A percentile compares a stretch with the other conserved stretches of the same genome.
These are phyloP conservation scores for Stygiomarasmius scandens DNA, from an alignment of 1,284 basidiomycete genomes.

Conservation along the genomic window DNA sequence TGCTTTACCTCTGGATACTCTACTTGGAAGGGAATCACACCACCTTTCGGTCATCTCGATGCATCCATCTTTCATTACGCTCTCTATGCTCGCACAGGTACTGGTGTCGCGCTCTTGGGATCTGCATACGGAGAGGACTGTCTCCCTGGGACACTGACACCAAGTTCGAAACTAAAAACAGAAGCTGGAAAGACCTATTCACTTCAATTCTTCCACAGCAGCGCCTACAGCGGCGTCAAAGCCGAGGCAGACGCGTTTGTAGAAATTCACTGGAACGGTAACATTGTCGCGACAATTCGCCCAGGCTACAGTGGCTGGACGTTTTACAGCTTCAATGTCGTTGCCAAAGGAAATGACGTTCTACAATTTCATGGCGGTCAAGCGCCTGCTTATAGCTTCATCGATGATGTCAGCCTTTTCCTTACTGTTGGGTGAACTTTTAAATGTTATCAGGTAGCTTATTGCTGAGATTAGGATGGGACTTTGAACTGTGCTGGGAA, in stretches of 20 bases:
- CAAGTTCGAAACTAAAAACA: conserved; percentile 27
- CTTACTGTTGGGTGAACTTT: not conserved
- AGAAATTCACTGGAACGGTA: conserved; percentile 37
- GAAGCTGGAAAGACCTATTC: conserved; percentile 31
- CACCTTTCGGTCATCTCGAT: conserved; percentile 28
- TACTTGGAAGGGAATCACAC: conserved; percentile 33
- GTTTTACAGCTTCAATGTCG: conserved; percentile 31
- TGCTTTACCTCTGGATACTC: conserved; percentile 31
- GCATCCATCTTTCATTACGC: conserved; percentile 37
- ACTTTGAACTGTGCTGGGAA: conserved; percentile 19
- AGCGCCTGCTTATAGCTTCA: conserved; percentile 37
- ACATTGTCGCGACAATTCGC: conserved; percentile 27
- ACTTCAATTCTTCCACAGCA: conserved; percentile 38
- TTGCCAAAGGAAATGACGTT: conserved; percentile 32
- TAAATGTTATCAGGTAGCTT: no score
- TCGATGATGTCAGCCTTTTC: conserved; percentile 33
- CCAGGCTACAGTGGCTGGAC: conserved; percentile 33
- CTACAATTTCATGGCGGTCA: conserved; percentile 34
- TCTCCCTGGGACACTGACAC: conserved; percentile 32
- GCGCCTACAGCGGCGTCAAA: conserved; percentile 30
- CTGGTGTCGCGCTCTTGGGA: conserved; percentile 33
- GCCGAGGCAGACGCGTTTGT: conserved; percentile 31
- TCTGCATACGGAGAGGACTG: conserved; percentile 31
- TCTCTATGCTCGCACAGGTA: conserved; percentile 34
- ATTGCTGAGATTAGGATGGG: no score